Evolutionary conservation across 208 protist species (phyloP).

Genomic region (Acanthamoeba triangularis): DNA sequence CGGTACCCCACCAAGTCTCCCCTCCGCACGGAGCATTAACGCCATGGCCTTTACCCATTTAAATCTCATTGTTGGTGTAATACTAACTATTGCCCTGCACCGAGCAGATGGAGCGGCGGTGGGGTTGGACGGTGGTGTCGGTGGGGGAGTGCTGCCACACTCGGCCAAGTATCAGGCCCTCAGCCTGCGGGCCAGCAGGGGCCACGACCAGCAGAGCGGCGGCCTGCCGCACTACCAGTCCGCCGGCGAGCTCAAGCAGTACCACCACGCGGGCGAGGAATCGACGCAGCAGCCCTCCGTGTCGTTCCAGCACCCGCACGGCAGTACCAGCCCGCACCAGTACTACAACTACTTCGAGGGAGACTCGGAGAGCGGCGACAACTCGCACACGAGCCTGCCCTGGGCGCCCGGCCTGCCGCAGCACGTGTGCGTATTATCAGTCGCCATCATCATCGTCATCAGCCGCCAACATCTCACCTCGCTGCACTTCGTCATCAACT

Average conservation of each 20-base stretch:
- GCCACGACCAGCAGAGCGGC: not conserved
- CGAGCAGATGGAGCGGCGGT: not conserved
- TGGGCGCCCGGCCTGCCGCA: slow-evolving; percentile 11
- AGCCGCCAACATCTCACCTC: no score
- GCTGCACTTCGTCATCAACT: no score
- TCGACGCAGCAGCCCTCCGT: not conserved
- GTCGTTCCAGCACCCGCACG: not conserved
- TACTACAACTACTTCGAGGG: not conserved
- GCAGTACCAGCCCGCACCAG: not conserved
- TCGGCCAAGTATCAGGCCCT: slow-evolving; percentile 46
- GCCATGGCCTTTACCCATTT: not conserved
- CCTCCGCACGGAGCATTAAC: not conserved
- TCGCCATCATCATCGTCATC: no score
- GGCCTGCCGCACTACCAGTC: not conserved
- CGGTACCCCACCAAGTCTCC: not conserved
- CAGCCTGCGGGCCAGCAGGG: not conserved
- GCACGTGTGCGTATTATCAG: slow-evolving; percentile 4
- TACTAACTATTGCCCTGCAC: no score
- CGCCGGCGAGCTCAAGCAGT: not conserved
- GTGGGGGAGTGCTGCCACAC: not conserved
- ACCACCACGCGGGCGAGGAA: not conserved
- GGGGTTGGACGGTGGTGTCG: no score
- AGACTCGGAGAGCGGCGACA: not conserved
- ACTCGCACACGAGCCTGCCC: slow-evolving; percentile 5
- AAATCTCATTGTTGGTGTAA: no score